Percentiles rank a stretch among this genome's conserved stretches.
These are phyloP conservation scores for Penicillium crustosum DNA, from an alignment of 2,329 filamentous ascomycete genomes.

Conservation along the genomic window DNA sequence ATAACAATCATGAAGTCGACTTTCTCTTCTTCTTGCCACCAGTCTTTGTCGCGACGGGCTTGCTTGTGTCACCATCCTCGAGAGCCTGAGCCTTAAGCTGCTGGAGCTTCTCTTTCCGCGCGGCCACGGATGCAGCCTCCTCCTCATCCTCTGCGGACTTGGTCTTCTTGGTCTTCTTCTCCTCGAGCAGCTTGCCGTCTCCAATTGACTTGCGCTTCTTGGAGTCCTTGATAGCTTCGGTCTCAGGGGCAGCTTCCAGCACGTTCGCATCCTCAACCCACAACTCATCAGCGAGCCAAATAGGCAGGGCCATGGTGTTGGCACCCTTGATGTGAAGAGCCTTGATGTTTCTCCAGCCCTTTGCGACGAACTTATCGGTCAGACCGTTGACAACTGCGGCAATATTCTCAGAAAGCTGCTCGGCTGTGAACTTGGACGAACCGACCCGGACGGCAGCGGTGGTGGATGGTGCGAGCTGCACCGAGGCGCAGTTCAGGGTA, in stretches of 20 bases:
- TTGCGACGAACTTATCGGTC: constrained; percentile 76
- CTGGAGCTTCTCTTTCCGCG: constrained; percentile 51
- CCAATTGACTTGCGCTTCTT: constrained; percentile 55
- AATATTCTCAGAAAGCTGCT: constrained; percentile 79
- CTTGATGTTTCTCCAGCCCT: constrained; percentile 84
- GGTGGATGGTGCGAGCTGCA: constrained; percentile 74
- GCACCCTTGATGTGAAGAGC: constrained; percentile 88
- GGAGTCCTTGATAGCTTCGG: constrained; percentile 44
- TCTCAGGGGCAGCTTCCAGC: constrained; percentile 50
- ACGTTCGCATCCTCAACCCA: constrained; percentile 80
- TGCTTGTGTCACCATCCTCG: constrained; percentile 40
- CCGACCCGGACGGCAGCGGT: constrained; percentile 81
- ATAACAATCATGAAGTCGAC: constrained; percentile 36
- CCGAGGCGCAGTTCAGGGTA: constrained; percentile 72
- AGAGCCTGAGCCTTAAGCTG: constrained; percentile 51
- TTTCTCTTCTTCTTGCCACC: constrained; percentile 43
- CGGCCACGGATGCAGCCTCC: constrained; percentile 34
- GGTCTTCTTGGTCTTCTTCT: constrained; percentile 44
- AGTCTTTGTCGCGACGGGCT: constrained; percentile 22
- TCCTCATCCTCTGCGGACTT: constrained; percentile 42
- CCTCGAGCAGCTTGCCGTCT: constrained; percentile 35
- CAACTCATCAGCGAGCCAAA: constrained; percentile 90
- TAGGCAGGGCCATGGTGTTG: constrained; percentile 82
- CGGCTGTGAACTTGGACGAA: constrained; percentile 68
- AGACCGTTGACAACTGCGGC: constrained; percentile 67